Evolutionary conservation across 305 asterid genomes (phyloP).

Genomic region (Fraxinus floribunda): DNA sequence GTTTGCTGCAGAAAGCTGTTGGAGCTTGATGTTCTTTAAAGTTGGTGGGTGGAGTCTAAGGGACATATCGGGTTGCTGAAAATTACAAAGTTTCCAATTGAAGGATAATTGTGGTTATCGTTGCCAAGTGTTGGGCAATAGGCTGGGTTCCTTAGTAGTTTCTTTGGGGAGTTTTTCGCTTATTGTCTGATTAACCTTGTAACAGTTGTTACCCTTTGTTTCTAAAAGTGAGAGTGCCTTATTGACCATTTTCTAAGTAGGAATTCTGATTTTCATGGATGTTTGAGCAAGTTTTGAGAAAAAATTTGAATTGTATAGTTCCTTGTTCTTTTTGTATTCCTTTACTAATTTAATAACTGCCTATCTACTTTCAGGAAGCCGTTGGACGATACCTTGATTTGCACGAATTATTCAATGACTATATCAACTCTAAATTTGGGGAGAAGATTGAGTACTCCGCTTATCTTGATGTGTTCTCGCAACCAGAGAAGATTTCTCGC

Average conservation of each 20-base stretch:
- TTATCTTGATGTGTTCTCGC: constrained; percentile 76
- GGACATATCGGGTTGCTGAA: background rate
- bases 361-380: constrained; percentile 63
- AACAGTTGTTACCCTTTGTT: background rate
- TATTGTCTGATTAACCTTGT: background rate
- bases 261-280: background rate
- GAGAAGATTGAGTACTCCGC: constrained; percentile 72
- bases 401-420: constrained; percentile 81
- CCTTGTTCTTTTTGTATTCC: background rate
- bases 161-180: background rate
- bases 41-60: background rate
- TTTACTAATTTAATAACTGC: background rate
- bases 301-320: background rate
- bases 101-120: background rate
- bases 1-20: background rate
- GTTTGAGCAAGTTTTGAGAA: background rate
- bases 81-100: background rate
- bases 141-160: background rate
- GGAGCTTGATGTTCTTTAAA: background rate
- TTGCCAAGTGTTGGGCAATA: background rate
- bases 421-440: constrained; percentile 84
- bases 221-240: background rate
- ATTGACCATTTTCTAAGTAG: background rate
- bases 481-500: constrained; percentile 54
- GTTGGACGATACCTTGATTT: constrained; percentile 90